phyloP scores from a whole-genome alignment of 2,329 filamentous ascomycete species.

The Talaromyces piceae region DNA sequence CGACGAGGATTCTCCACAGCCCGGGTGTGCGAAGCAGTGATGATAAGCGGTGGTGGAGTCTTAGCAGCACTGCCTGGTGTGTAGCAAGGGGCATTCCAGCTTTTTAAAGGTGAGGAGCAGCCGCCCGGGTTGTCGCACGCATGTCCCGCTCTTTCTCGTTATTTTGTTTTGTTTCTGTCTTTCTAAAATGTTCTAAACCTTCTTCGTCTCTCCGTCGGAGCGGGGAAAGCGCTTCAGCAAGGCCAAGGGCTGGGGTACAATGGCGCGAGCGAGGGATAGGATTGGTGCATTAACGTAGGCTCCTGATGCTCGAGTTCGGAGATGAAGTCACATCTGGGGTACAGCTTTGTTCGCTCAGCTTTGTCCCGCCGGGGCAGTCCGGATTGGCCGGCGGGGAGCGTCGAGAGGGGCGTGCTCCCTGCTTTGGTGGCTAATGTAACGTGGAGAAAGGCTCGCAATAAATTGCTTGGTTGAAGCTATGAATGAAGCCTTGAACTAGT shows the following conservation, averaged over 20 bases:
- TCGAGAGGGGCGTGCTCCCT: not conserved
- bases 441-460: not conserved
- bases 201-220: conserved; percentile 1
- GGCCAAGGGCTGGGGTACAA: not conserved
- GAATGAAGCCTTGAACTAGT: no score
- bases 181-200: not conserved
- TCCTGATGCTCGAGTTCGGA: not conserved
- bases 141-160: not conserved
- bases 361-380: not conserved
- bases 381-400: not conserved
- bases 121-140: conserved; percentile 1
- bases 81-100: conserved; percentile 11
- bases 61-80: conserved; percentile 9
- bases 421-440: conserved; percentile 1
- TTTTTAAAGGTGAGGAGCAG: conserved; percentile 3
- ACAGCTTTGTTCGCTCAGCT: not conserved
- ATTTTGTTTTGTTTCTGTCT: conserved; percentile 2
- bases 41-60: conserved; percentile 19
- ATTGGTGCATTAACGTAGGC: not conserved
- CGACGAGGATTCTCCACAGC: conserved; percentile 21
- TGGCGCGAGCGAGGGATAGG: not conserved
- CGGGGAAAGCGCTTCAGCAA: conserved; percentile 6
- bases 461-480: not conserved
- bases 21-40: conserved; percentile 20
- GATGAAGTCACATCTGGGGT: conserved; percentile 5